Evolutionary conservation across 2,329 filamentous ascomycete species (phyloP), one percentile per base, ranked within the genome.

Genomic region (Trichophyton rubrum): DNA sequence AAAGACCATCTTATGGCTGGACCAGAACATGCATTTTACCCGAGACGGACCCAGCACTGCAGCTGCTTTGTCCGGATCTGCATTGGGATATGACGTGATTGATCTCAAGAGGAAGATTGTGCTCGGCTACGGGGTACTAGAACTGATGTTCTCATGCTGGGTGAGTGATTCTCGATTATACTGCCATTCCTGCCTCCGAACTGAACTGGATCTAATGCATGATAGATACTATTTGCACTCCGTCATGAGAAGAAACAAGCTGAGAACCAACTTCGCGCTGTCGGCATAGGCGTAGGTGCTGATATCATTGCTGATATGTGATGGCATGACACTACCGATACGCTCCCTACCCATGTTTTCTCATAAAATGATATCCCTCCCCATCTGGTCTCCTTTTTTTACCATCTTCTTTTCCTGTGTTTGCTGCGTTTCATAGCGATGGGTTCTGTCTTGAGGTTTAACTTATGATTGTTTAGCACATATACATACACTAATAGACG

Each of bases 131-230:
- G 85, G 84, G 7, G 93, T 96, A 68, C 70, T 95, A 69, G 91
- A 96, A 77, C 83, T 89, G 71, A 79, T 89, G 66, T 81, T 82
- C 63, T 96, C 90, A 89, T 90, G 95, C 73, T 96, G 90, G 90
- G 84, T 84, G 70, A 64, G 77, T 72, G 13, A 6, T 5, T 35
- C 11, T 22, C 20, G 6, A 8, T 3, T 56, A n/a, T 15, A 35
- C 35, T 6, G 27, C 27, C 27, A 30, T 6, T 30, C 6, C 27
- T 30, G 27, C 17, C 15, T 20, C 15, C 15, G n/a, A 22, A 9
- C 13, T 35, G 43, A 59, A 7, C 24, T 20, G 17, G 20, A 43
- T 9, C 27, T 59, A 27, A 45, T 24, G 8, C 20, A 17, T 45
- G 20, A 58, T 45, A 59, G 57, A 47, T 59, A n/a, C 11, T 59